These are phyloP conservation scores for Diplogelasinospora grovesii DNA, from an alignment of 495 filamentous ascomycete species.

Conservation along the genomic window DNA sequence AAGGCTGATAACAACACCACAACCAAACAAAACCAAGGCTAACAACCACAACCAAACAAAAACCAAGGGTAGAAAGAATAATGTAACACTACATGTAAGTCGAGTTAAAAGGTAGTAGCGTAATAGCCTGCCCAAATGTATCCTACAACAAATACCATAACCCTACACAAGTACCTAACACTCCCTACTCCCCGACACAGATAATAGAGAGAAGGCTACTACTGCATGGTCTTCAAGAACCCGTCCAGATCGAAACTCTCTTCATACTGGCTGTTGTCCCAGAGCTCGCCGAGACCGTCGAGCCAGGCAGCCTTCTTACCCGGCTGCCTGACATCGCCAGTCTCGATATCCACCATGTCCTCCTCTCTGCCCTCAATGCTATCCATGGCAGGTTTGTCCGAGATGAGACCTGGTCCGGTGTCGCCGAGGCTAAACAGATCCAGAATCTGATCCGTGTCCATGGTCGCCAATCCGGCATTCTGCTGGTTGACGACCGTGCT, in stretches of 20 bases:
- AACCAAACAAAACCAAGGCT: no score
- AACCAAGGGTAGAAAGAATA: no score
- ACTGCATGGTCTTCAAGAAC: constrained; percentile 85
- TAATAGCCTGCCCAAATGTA: neutral
- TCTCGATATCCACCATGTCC: constrained; percentile 88
- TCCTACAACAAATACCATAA: neutral
- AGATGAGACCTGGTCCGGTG: constrained; percentile 54
- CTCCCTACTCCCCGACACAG: neutral
- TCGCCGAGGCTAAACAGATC: constrained; percentile 93
- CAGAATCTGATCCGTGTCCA: constrained; percentile 97
- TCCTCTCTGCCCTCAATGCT: constrained; percentile 63
- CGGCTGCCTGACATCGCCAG: constrained; percentile 86
- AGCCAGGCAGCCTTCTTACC: constrained; percentile 91
- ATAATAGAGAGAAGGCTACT: constrained; percentile 5
- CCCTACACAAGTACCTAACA: neutral
- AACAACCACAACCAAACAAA: no score
- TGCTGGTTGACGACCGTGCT: constrained; percentile 98
- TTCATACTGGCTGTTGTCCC: constrained; percentile 94
- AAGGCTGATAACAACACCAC: no score
- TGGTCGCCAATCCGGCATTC: constrained; percentile 85
- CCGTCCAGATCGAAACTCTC: constrained; percentile 93
- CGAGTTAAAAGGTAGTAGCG: no score
- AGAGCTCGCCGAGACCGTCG: constrained; percentile 90
- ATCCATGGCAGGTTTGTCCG: constrained; percentile 45
- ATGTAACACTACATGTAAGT: no score